These are phyloP conservation scores for Boletus rubroflammeus DNA, from an alignment of 768 basidiomycete species.

Conservation along the genomic window DNA sequence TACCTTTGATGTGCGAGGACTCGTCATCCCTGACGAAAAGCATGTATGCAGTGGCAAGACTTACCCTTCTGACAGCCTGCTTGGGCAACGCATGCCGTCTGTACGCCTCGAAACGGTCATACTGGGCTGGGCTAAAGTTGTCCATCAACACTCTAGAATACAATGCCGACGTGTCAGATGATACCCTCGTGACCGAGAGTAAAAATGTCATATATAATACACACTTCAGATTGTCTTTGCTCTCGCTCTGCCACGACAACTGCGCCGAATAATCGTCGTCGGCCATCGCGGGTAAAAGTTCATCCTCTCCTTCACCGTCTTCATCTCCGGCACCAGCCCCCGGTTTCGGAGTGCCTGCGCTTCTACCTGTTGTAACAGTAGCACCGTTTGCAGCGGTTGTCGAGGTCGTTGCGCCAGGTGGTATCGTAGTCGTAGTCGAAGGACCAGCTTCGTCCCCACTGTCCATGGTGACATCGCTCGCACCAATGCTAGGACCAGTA, in stretches of 20 bases:
- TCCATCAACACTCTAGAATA: conserved; percentile 78
- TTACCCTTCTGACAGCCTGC: conserved; percentile 74
- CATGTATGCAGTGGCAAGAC: conserved; percentile 1
- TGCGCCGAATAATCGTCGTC: conserved; percentile 88
- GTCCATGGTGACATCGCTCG: conserved; percentile 7
- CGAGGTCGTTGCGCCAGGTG: not conserved
- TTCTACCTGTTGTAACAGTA: not conserved
- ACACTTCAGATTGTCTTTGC: conserved; percentile 83
- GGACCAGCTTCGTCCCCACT: conserved; percentile 22
- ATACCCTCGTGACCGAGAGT: not conserved
- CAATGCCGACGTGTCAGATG: not conserved
- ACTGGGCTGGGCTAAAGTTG: conserved; percentile 78
- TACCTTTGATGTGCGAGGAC: conserved; percentile 43
- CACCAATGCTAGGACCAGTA: not conserved
- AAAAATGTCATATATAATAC: conserved; percentile 13
- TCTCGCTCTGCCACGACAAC: conserved; percentile 79
- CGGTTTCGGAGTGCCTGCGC: conserved; percentile 8
- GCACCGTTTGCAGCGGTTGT: not conserved
- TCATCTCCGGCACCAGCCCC: conserved; percentile 30
- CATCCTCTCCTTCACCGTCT: conserved; percentile 75
- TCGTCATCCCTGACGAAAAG: not conserved
- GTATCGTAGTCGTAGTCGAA: conserved; percentile 4
- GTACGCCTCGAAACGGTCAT: conserved; percentile 88
- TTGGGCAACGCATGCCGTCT: conserved; percentile 80
- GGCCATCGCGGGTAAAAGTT: conserved; percentile 78